A percentile compares a stretch with the other conserved stretches of the same genome.
Conservation (phyloP, 208 protist species). For the Trypanosoma melophagium region DNA sequence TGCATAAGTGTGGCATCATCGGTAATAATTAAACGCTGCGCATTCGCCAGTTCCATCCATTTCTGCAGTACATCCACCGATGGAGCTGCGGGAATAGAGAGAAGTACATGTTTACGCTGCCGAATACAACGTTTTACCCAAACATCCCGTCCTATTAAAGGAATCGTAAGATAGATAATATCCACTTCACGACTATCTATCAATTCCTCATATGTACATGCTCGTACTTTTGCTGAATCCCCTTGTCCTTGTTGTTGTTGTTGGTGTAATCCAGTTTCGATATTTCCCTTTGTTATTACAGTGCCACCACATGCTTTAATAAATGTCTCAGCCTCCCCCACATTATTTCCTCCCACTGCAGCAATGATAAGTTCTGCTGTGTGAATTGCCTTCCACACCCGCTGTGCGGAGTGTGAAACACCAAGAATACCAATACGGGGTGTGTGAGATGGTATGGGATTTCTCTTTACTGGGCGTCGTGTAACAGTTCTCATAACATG, state of each 20-base stretch:
- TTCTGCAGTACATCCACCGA: not conserved
- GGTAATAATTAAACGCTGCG: not conserved
- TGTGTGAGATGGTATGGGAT: not conserved
- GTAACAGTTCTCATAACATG: no score
- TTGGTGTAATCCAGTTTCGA: not conserved
- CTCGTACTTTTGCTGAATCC: not conserved
- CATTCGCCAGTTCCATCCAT: slow-evolving; percentile 5
- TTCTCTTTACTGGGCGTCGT: no score
- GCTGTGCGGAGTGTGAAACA: not conserved
- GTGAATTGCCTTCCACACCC: slow-evolving; percentile 6
- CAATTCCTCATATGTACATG: slow-evolving; percentile 12
- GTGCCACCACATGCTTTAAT: not conserved
- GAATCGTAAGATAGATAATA: slow-evolving; percentile 19
- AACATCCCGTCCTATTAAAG: not conserved
- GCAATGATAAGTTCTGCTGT: slow-evolving; percentile 5
- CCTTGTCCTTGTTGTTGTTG: not conserved
- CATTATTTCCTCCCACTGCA: not conserved
- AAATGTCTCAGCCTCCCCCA: slow-evolving; percentile 3
- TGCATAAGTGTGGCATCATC: slow-evolving; percentile 15
- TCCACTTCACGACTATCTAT: slow-evolving; percentile 12
- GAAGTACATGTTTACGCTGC: slow-evolving; percentile 14
- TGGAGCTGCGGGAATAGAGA: slow-evolving; percentile 7
- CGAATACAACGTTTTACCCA: slow-evolving; percentile 18
- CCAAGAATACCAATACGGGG: slow-evolving; percentile 19
- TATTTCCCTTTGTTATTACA: not conserved